Evolutionary conservation across 2,329 filamentous ascomycete species (phyloP).

Genomic region (Aspergillus sp.): DNA sequence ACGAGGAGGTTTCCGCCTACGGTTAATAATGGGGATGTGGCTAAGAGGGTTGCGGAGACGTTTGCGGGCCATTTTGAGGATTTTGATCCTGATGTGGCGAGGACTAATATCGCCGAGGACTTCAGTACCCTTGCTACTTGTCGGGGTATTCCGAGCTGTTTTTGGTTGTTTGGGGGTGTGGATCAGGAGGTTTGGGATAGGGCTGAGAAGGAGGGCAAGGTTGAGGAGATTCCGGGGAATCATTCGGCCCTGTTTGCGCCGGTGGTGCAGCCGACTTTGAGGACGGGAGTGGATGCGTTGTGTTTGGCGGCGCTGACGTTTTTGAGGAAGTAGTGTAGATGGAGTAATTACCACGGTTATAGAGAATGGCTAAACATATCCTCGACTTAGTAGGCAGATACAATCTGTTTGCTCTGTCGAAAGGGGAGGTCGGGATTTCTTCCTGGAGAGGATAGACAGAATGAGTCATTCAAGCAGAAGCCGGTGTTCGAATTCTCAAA

Average conservation of each 20-base stretch:
- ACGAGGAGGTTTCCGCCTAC: slow-evolving; percentile 56
- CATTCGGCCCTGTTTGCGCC: slow-evolving; percentile 63
- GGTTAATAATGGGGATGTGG: slow-evolving; percentile 52
- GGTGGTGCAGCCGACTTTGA: slow-evolving; percentile 60
- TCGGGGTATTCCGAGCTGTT: slow-evolving; percentile 53
- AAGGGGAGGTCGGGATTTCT: too few relatives aligned
- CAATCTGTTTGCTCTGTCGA: too few relatives aligned
- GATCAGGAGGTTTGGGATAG: slow-evolving; percentile 54
- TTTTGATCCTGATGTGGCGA: slow-evolving; percentile 33
- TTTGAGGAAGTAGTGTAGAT: slow-evolving; percentile 14
- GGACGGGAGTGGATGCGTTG: slow-evolving; percentile 54
- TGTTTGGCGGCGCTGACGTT: slow-evolving; percentile 53
- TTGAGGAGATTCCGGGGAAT: slow-evolving; percentile 58
- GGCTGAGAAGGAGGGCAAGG: slow-evolving; percentile 46
- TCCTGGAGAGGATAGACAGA: too few relatives aligned
- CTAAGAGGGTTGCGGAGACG: slow-evolving; percentile 44
- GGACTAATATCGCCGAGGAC: slow-evolving; percentile 55
- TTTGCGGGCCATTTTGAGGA: slow-evolving; percentile 53
- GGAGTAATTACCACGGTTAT: too few relatives aligned
- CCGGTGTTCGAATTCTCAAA: too few relatives aligned
- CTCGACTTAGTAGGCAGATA: too few relatives aligned
- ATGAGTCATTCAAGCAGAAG: too few relatives aligned
- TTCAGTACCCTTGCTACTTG: slow-evolving; percentile 58
- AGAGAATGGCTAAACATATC: too few relatives aligned
- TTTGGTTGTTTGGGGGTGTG: slow-evolving; percentile 60